Evolutionary conservation across 2,329 filamentous ascomycete genomes (phyloP).

Genomic region (Aureobasidium sp.): DNA sequence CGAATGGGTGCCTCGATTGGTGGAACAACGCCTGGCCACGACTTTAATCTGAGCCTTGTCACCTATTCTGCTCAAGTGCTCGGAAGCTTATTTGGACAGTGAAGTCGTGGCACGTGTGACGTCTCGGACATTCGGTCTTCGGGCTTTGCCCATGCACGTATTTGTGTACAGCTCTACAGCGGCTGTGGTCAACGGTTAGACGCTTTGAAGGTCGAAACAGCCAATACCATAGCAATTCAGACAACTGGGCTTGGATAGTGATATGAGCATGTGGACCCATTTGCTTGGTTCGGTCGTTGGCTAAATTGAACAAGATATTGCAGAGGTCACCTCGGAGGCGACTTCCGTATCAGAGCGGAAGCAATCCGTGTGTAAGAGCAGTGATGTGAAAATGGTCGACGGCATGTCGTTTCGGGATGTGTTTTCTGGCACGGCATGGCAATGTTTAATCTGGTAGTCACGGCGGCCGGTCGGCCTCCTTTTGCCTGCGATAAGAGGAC

Average conservation of each 20-base stretch:
- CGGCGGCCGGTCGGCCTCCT: slow-evolving; percentile 1
- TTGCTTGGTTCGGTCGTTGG: slow-evolving; percentile 2
- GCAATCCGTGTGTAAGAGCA: background rate
- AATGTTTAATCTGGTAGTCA: background rate
- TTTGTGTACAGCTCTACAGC: slow-evolving; percentile 9
- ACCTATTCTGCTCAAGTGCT: slow-evolving; percentile 4
- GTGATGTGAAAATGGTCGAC: background rate
- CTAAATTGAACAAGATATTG: background rate
- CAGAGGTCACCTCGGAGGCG: background rate
- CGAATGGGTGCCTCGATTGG: background rate
- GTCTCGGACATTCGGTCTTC: slow-evolving; percentile 4
- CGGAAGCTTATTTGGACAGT: slow-evolving; percentile 10
- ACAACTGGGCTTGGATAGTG: background rate
- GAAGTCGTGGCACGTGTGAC: background rate
- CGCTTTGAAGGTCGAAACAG: background rate
- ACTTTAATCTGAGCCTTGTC: slow-evolving; percentile 8
- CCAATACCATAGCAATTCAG: background rate
- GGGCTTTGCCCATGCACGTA: slow-evolving; percentile 1
- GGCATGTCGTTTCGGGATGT: background rate
- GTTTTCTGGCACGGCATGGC: background rate
- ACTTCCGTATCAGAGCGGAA: background rate
- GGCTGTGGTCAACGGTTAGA: slow-evolving; percentile 1
- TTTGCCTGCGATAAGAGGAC: background rate
- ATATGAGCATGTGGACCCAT: background rate
- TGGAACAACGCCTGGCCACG: slow-evolving; percentile 2